Percentiles rank a stretch among this genome's conserved stretches.
These are phyloP conservation scores for Pilatotrama ljubarskyi DNA, from an alignment of 768 basidiomycete species.

Conservation along the genomic window DNA sequence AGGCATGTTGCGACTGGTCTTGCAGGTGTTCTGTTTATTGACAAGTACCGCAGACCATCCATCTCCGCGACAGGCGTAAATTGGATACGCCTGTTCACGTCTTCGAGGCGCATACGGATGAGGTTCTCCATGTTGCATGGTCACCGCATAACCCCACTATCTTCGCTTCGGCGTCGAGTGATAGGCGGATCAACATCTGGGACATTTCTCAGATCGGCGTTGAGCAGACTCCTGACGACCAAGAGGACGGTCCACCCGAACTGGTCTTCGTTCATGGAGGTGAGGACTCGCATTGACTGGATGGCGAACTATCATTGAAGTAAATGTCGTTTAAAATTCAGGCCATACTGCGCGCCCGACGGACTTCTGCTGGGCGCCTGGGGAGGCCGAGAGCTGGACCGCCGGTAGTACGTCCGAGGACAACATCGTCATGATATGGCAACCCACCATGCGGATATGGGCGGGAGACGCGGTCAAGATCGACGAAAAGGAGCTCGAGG, in stretches of 20 bases:
- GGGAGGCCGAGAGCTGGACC: constrained; percentile 80
- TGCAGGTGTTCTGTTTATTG: not conserved
- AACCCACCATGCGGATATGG: constrained; percentile 93
- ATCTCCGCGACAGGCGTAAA: constrained; percentile 82
- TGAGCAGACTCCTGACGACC: constrained; percentile 97
- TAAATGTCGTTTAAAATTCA: too few species aligned
- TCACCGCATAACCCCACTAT: constrained; percentile 90
- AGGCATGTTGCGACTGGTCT: constrained; percentile 48
- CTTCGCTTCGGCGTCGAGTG: constrained; percentile 93
- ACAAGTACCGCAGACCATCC: constrained; percentile 61
- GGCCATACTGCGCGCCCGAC: constrained; percentile 88
- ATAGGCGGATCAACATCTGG: constrained; percentile 94
- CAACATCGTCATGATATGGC: constrained; percentile 97
- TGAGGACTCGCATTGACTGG: constrained; percentile 33
- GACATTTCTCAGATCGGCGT: constrained; percentile 88
- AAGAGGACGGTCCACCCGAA: constrained; percentile 98
- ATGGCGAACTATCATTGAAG: not conserved
- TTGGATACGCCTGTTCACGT: constrained; percentile 79
- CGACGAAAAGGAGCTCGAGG: constrained; percentile 83
- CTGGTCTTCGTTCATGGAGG: constrained; percentile 95
- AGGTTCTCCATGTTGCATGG: constrained; percentile 93
- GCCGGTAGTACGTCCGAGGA: constrained; percentile 90
- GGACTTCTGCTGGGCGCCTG: constrained; percentile 96
- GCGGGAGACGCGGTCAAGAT: constrained; percentile 86
- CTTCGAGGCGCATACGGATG: constrained; percentile 92